These are phyloP conservation scores for Stereocaulon alpinum DNA, from an alignment of 495 filamentous ascomycete species.

Conservation along the genomic window DNA sequence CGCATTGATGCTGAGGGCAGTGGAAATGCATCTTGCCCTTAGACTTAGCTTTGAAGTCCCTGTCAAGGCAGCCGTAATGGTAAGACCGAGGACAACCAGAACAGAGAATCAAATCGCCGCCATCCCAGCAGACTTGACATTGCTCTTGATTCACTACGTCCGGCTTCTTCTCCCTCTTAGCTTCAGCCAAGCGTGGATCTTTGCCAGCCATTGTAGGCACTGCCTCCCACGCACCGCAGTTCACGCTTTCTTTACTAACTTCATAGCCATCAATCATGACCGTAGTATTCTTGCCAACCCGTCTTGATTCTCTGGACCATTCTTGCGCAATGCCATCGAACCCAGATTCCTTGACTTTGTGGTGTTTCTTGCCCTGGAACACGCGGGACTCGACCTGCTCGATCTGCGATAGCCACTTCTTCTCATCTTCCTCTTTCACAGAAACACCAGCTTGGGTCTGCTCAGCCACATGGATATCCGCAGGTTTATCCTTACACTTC, in stretches of 20 bases:
- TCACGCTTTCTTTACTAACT: slow-evolving; percentile 49
- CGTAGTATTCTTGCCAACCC: slow-evolving; percentile 49
- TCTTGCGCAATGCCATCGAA: slow-evolving; percentile 33
- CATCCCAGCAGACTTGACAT: slow-evolving; percentile 48
- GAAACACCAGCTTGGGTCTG: slow-evolving; percentile 24
- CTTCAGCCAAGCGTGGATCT: slow-evolving; percentile 41
- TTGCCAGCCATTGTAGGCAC: slow-evolving; percentile 48
- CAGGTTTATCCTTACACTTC: slow-evolving; percentile 45
- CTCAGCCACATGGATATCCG: slow-evolving; percentile 31
- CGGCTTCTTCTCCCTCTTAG: slow-evolving; percentile 32
- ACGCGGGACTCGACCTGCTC: slow-evolving; percentile 51
- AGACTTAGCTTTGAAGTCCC: slow-evolving; percentile 28
- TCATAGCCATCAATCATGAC: slow-evolving; percentile 51
- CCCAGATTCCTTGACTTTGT: slow-evolving; percentile 23
- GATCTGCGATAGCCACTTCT: slow-evolving; percentile 47
- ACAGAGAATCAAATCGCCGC: slow-evolving; percentile 39
- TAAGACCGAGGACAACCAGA: slow-evolving; percentile 47
- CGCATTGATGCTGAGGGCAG: slow-evolving; percentile 52
- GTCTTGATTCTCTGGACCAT: slow-evolving; percentile 37
- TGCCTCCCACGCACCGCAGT: slow-evolving; percentile 45
- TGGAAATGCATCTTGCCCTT: slow-evolving; percentile 33
- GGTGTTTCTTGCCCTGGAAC: slow-evolving; percentile 47
- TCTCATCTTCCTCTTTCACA: slow-evolving; percentile 40
- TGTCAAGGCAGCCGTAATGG: slow-evolving; percentile 42
- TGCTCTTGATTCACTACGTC: slow-evolving; percentile 41